Evolutionary conservation across 1,284 basidiomycete species (phyloP), one percentile per base, ranked within the genome.

Genomic region (Irpex sp.): DNA sequence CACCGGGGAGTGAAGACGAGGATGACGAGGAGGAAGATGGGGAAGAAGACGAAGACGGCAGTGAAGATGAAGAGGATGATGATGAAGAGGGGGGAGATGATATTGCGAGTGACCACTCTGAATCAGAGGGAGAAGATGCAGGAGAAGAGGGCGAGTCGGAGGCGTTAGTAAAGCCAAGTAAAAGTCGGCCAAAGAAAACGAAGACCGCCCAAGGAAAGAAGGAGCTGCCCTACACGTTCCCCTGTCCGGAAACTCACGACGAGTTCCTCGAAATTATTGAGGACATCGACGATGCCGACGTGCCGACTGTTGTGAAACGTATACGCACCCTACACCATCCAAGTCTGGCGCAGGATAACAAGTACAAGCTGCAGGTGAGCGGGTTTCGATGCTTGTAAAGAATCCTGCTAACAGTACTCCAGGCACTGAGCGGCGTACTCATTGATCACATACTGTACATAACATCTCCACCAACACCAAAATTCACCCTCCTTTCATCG

Each of bases 271-370:
- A 91, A 19, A 88, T 97, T 15, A 74, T 98, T 1, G 86, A 92
- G 19, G 81, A 81, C 46, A 73, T 96, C 19, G 77, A 83, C 4
- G 90, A 93, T 60, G 76, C 82, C 11, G 90, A 97, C 65, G 76
- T 98, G 5, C 86, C 91, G 1, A 90, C 81, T 0, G 94, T 99
- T 5, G 81, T 98, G 26, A 90, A 98, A 71, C 92, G 97, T 50
- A 97, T 99, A 62, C 87, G 95, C 21, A 85, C 94, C 0, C 78
- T 98, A 4, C 89, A 98, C 72, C 97, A 99, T 72, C 91, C 97
- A 1, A 96, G 93, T 71, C 79, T 99, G 4, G 90, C 86, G 0
- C 86, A 90, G 46, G 94, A 94, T 49, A 99, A 99, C 80, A 98
- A 97, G 74, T 83, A 86, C 73, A 97, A 93, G 75, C 80, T 97